Evolutionary conservation across 2,329 filamentous ascomycete genomes (phyloP).

Genomic region (Bipolaris gigantea): DNA sequence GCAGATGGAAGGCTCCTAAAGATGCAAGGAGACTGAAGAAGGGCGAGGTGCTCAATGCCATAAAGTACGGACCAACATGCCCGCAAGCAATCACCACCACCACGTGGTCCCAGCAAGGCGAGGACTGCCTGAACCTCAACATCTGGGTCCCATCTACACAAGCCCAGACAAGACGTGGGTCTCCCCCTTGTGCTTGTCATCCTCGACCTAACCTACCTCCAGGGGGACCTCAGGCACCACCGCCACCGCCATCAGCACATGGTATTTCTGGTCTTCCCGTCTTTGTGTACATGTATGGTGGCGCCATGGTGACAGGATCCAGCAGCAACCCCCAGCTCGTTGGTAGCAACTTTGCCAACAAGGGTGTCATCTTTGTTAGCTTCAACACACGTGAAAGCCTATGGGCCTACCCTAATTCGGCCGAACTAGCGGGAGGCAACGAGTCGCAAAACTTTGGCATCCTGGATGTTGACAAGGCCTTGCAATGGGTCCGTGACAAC

Average conservation of each 20-base stretch:
- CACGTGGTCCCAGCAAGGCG: conserved; percentile 24
- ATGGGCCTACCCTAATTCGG: conserved; percentile 48
- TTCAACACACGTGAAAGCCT: conserved; percentile 39
- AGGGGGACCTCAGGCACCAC: not conserved
- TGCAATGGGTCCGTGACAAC: conserved; percentile 44
- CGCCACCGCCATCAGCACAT: not conserved
- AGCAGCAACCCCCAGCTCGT: conserved; percentile 48
- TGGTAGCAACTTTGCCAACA: conserved; percentile 45
- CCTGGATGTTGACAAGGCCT: conserved; percentile 43
- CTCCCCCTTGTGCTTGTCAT: not conserved
- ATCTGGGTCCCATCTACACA: conserved; percentile 22
- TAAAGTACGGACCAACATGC: conserved; percentile 27
- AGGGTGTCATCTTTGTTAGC: conserved; percentile 30
- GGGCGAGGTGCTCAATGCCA: conserved; percentile 20
- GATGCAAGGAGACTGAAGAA: conserved; percentile 13
- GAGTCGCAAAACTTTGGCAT: conserved; percentile 41
- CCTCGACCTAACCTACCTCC: conserved; percentile 4
- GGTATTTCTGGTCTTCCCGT: conserved; percentile 27
- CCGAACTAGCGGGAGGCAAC: conserved; percentile 32
- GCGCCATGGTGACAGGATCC: conserved; percentile 47
- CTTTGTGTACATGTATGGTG: conserved; percentile 51
- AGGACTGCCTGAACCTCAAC: conserved; percentile 48
- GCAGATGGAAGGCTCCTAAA: conserved; percentile 26
- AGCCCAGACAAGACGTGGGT: not conserved
- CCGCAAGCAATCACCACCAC: conserved; percentile 29